phyloP scores from a whole-genome alignment of 768 basidiomycete species.

The Calocybe gangraenosa region DNA sequence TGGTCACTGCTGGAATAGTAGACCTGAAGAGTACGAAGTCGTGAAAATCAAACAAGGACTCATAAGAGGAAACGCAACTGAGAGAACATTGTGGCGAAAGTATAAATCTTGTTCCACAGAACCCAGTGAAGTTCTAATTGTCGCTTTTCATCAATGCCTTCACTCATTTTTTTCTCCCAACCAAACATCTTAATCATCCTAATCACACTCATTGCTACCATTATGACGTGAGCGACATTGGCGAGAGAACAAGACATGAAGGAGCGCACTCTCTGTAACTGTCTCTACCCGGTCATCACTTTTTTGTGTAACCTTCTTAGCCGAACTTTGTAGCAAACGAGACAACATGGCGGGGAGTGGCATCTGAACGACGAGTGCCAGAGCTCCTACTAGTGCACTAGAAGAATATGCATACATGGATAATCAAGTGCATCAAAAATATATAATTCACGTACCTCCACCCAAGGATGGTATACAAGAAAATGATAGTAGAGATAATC shows the following conservation, averaged over 20 bases:
- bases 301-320: constrained; percentile 45
- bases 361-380: constrained; percentile 41
- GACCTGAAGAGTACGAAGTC: constrained; percentile 31
- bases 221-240: constrained; percentile 9
- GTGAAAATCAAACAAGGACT: not conserved
- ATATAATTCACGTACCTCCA: constrained; percentile 32
- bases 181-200: constrained; percentile 72
- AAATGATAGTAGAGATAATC: constrained; percentile 30
- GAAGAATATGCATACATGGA: not conserved
- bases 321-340: constrained; percentile 38
- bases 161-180: constrained; percentile 53
- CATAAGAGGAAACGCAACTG: constrained; percentile 29
- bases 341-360: constrained; percentile 55
- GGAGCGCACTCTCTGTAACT: constrained; percentile 51
- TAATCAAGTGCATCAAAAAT: not conserved
- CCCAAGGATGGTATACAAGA: constrained; percentile 41
- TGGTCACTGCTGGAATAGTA: constrained; percentile 56
- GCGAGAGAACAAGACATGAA: constrained; percentile 3
- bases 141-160: constrained; percentile 51
- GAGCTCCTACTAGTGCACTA: constrained; percentile 56
- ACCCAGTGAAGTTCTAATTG: constrained; percentile 54
- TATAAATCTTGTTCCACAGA: constrained; percentile 46
- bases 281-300: constrained; percentile 54
- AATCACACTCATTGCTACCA: constrained; percentile 45
- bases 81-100: constrained; percentile 36